These are phyloP conservation scores for Venturiaceae sp. DNA, from an alignment of 2,329 filamentous ascomycete species.

Conservation along the genomic window DNA sequence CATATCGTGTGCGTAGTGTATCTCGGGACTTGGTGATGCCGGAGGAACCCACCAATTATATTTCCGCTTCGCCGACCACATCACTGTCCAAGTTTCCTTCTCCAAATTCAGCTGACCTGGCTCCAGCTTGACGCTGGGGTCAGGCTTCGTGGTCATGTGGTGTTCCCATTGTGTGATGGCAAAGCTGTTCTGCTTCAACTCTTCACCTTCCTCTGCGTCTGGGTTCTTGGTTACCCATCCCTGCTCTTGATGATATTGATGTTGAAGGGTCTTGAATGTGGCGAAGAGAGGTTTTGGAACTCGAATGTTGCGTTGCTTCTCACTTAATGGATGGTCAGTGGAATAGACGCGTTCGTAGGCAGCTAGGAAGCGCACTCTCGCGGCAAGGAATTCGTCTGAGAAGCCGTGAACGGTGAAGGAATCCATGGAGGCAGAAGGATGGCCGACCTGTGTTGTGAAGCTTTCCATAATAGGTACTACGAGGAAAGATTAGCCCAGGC, in stretches of 20 bases:
- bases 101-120: too few species aligned
- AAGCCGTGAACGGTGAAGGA: background rate
- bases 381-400: background rate
- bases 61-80: background rate
- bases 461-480: background rate
- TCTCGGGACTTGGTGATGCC: background rate
- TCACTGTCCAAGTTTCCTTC: background rate
- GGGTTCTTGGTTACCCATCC: background rate
- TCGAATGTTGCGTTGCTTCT: background rate
- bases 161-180: background rate
- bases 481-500: background rate
- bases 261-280: background rate
- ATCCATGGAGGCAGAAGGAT: background rate
- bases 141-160: background rate
- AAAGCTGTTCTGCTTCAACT: background rate
- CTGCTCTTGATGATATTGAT: background rate
- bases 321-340: background rate
- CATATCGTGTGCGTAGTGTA: background rate
- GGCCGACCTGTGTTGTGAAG: background rate
- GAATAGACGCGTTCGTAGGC: background rate
- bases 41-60: slow-evolving; percentile 1
- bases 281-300: background rate
- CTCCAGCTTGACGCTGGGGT: background rate
- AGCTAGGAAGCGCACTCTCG: background rate
- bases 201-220: background rate